Percentiles rank a stretch among this genome's conserved stretches.
These are phyloP conservation scores for Rhizophagus sp. DNA, from an alignment of 192 early-diverging fungal genomes.

Conservation along the genomic window DNA sequence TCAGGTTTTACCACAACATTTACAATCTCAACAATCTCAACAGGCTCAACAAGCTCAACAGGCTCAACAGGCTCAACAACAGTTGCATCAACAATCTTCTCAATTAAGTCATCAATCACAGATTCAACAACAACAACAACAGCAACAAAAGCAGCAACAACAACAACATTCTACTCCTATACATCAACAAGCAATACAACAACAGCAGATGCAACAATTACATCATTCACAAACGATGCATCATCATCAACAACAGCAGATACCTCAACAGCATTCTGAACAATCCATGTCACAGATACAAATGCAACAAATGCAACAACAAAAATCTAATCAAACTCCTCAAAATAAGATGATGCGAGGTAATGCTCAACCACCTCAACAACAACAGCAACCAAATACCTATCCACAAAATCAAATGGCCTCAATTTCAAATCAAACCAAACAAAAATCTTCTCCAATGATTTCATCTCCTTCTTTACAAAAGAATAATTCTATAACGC, in stretches of 20 bases:
- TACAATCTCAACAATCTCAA: too few relatives aligned
- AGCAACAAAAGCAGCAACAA: not conserved
- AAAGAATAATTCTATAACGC: not conserved
- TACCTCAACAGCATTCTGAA: not conserved
- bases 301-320: not conserved
- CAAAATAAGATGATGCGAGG: not conserved
- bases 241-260: not conserved
- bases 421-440: not conserved
- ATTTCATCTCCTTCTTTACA: not conserved
- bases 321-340: not conserved
- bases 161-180: not conserved
- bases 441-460: not conserved
- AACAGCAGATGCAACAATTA: not conserved
- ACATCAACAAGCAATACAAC: not conserved
- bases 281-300: not conserved
- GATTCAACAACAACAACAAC: not conserved
- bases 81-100: slow-evolving; percentile 1
- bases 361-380: not conserved
- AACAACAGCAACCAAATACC: slow-evolving; percentile 18
- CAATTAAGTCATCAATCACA: not conserved
- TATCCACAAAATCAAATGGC: not conserved
- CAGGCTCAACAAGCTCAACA: not conserved
- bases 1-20: not conserved
- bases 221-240: not conserved
- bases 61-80: not conserved